Conservation (phyloP, 306 rosid species). For the Nissolia schottii region DNA sequence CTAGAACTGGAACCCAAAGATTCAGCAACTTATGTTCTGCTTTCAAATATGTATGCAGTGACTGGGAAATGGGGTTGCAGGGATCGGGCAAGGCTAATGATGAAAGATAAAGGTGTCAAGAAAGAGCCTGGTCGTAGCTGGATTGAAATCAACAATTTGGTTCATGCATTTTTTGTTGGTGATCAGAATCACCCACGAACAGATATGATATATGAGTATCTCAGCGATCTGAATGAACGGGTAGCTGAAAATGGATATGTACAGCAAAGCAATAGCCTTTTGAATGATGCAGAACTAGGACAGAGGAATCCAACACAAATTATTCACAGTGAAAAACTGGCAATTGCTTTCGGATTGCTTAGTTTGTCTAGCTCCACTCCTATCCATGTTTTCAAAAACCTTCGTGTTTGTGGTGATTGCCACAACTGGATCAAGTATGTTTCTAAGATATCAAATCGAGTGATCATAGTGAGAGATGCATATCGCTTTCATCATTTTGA, state of each 20-base stretch:
- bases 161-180: conserved; percentile 78
- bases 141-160: conserved; percentile 62
- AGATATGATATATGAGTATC: conserved; percentile 53
- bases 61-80: conserved; percentile 66
- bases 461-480: conserved; percentile 68
- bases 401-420: conserved; percentile 83
- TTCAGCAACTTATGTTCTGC: conserved; percentile 81
- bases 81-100: conserved; percentile 71
- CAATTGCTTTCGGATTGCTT: conserved; percentile 75
- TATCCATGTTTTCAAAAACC: conserved; percentile 67
- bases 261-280: conserved; percentile 42
- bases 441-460: conserved; percentile 52
- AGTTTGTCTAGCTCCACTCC: conserved; percentile 50
- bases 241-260: conserved; percentile 61
- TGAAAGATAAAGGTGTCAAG: conserved; percentile 78
- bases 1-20: conserved; percentile 77
- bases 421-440: conserved; percentile 80
- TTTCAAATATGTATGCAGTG: conserved; percentile 84
- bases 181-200: conserved; percentile 64
- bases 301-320: conserved; percentile 43
- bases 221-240: conserved; percentile 41
- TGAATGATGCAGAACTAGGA: conserved; percentile 55
- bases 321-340: conserved; percentile 80
- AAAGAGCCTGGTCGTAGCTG: conserved; percentile 92
- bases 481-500: conserved; percentile 88